phyloP scores from a whole-genome alignment of 2,329 filamentous ascomycete species.

The Beauveria pseudobassiana region DNA sequence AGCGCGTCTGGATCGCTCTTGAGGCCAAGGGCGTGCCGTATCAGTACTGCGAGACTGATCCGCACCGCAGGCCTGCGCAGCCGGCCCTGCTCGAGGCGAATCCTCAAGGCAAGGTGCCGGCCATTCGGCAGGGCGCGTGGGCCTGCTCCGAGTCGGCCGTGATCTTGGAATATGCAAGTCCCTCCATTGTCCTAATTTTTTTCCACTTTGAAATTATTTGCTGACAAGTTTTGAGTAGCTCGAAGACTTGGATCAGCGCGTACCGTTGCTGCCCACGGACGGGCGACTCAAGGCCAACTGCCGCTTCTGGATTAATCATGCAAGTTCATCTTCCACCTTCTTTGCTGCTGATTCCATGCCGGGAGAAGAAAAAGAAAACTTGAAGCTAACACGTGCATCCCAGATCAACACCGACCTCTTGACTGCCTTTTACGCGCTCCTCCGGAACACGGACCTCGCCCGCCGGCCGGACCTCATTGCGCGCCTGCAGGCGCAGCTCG shows the following conservation, averaged over 20 bases:
- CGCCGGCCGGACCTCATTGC: slow-evolving; percentile 52
- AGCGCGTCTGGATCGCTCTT: slow-evolving; percentile 82
- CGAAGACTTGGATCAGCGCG: slow-evolving; percentile 60
- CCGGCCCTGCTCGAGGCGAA: slow-evolving; percentile 62
- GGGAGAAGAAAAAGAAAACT: no score
- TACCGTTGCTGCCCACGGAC: slow-evolving; percentile 55
- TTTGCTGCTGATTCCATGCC: background rate
- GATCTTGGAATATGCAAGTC: slow-evolving; percentile 72
- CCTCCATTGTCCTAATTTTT: background rate
- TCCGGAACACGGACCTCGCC: slow-evolving; percentile 54
- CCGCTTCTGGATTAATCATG: slow-evolving; percentile 74
- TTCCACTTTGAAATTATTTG: background rate
- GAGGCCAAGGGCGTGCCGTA: slow-evolving; percentile 73
- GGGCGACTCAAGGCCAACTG: slow-evolving; percentile 64
- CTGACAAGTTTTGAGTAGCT: slow-evolving; percentile 37
- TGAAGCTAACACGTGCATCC: slow-evolving; percentile 21
- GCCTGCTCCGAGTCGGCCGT: slow-evolving; percentile 75
- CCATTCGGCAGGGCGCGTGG: slow-evolving; percentile 72
- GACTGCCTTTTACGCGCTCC: slow-evolving; percentile 65
- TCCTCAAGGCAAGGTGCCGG: slow-evolving; percentile 67
- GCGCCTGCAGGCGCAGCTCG: slow-evolving; percentile 59
- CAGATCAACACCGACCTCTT: slow-evolving; percentile 68
- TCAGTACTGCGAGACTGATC: slow-evolving; percentile 81
- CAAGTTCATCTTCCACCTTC: slow-evolving; percentile 31
- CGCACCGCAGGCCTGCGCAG: slow-evolving; percentile 55